Base-by-base conservation (phyloP, 176 grass and related monocot species). In the Carex littledalei region DNA sequence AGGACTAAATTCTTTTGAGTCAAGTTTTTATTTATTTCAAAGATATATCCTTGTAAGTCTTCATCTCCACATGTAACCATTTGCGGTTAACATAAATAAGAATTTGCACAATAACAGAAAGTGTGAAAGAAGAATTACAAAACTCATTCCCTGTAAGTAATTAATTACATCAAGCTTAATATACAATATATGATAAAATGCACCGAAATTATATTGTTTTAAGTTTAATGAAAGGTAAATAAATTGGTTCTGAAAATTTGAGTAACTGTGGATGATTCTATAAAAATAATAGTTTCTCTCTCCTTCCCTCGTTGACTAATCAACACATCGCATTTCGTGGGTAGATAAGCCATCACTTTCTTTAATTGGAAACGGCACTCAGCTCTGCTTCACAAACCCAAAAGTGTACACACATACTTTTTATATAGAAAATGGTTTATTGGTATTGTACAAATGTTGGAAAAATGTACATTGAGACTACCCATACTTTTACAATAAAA, bases 311-410 rank as follows among this genome's bases (percentile, higher is more conserved):
- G 45, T 77, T 54, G 72, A 77, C 47, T 54, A 77, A 54, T 77
- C 72, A 77, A 77, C 72, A 17, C 9, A 50, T 24, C 20, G 14
- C 47, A 20, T 76, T 76, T 54, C 5, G 8, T 5, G 58, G 18
- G 35, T 66, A 65, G 80, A 83, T 67, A 62, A 6, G 41, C 62
- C 39, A 62, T 83, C 62, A 12, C 63, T 67, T 83, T 83, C 80
- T 67, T 32, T 83, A 26, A 41, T 53, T 11, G 31, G 79, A 47
- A 81, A 81, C 63, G 8, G 16, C 5, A 1, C n/a, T 3, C 24
- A 81, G n/a, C 26, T 63, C 57, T 81, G 56, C 6, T 81, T 81
- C 31, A 26, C 13, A 18, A 12, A 20, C 26, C n/a, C 76, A 59
- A 59, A 49, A 79, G 24, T 5, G 55, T 81, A 81, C 78, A 35